Evolutionary conservation across 139 green algal genomes (phyloP).

Genomic region (Micractinium conductrix): DNA sequence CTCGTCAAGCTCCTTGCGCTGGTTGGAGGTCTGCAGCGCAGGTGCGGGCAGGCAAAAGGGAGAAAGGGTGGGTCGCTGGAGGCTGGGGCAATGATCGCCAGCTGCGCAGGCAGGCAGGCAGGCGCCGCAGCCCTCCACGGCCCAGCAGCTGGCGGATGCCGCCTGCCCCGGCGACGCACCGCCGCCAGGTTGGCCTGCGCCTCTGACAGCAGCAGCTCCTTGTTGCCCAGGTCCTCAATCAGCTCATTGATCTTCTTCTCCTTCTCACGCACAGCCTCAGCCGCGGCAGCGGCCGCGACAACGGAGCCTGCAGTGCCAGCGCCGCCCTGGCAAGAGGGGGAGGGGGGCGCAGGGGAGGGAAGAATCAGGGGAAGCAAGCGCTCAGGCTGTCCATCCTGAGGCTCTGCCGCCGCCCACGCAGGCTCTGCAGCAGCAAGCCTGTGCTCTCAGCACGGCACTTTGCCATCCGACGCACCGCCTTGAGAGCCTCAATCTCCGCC

Average conservation of each 20-base stretch:
- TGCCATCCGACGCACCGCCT: conserved; percentile 12
- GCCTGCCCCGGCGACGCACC: neutral
- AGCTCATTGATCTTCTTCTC: conserved; percentile 81
- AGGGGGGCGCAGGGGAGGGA: too few relatives aligned
- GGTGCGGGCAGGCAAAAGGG: neutral
- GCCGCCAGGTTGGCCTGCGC: conserved; percentile 43
- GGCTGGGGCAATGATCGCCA: too few relatives aligned
- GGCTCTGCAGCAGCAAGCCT: too few relatives aligned
- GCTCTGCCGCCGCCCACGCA: neutral
- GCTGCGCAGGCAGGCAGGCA: too few relatives aligned
- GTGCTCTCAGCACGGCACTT: too few relatives aligned
- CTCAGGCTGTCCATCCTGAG: neutral
- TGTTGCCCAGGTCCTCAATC: conserved; percentile 80
- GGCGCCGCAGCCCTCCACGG: too few relatives aligned
- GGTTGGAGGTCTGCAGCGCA: conserved; percentile 50
- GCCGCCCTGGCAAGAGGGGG: too few relatives aligned
- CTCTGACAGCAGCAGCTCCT: conserved; percentile 63
- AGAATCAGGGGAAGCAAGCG: too few relatives aligned
- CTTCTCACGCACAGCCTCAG: conserved; percentile 64
- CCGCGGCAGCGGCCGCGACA: conserved; percentile 9
- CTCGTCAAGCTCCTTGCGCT: conserved; percentile 88
- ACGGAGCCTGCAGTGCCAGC: neutral
- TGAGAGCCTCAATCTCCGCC: conserved; percentile 46
- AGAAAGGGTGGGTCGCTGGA: too few relatives aligned
- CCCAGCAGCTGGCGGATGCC: too few relatives aligned